A percentile compares a stretch with the other conserved stretches of the same genome.
These are phyloP conservation scores for Elsinoe perseae DNA, from an alignment of 2,329 filamentous ascomycete genomes.

Conservation along the genomic window DNA sequence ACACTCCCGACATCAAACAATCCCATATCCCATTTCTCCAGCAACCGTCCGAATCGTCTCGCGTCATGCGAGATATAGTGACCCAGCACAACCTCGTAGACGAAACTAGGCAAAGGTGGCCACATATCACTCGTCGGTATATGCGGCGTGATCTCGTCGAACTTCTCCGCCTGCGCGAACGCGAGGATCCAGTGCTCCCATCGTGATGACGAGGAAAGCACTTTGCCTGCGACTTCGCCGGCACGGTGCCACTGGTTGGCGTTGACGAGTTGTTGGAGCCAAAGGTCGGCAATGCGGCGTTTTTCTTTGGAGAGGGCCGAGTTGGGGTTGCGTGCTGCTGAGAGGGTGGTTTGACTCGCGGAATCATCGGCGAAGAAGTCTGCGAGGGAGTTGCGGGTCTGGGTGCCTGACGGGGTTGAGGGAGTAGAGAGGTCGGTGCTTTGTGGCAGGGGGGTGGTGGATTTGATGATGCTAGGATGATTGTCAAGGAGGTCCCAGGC, in stretches of 20 bases:
- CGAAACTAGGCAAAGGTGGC: constrained; percentile 68
- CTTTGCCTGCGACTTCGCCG: constrained; percentile 72
- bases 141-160: constrained; percentile 80
- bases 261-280: constrained; percentile 78
- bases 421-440: constrained; percentile 29
- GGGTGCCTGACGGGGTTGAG: constrained; percentile 38
- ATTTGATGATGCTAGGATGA: constrained; percentile 62
- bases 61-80: constrained; percentile 81
- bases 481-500: constrained; percentile 86
- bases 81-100: constrained; percentile 83
- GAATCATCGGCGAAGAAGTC: constrained; percentile 59
- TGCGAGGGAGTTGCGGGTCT: constrained; percentile 35
- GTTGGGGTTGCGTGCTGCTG: constrained; percentile 50
- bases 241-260: constrained; percentile 68
- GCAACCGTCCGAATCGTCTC: constrained; percentile 64
- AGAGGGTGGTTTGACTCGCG: constrained; percentile 52
- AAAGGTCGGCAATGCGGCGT: constrained; percentile 80
- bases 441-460: constrained; percentile 31
- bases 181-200: constrained; percentile 97
- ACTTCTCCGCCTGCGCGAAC: constrained; percentile 77
- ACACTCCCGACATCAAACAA: constrained; percentile 74
- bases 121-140: constrained; percentile 71
- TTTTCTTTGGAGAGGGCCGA: constrained; percentile 78
- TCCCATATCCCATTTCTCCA: constrained; percentile 77
- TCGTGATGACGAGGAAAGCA: constrained; percentile 66